Evolutionary conservation across 306 rosid genomes (phyloP).

Genomic region (Hippophae rhamnoides): DNA sequence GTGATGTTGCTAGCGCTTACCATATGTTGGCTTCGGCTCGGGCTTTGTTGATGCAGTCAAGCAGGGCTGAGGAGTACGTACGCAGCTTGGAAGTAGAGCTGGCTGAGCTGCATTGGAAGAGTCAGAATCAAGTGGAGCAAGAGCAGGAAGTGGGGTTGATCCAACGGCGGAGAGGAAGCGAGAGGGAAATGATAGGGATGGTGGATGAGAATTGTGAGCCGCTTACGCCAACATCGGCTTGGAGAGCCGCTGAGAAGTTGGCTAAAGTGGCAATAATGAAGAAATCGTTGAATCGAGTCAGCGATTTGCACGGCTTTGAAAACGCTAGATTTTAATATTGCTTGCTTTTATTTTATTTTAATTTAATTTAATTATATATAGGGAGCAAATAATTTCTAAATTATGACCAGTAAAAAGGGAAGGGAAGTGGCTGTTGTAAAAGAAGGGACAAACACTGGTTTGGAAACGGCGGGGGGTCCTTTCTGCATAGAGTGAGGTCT

Average conservation of each 20-base stretch:
- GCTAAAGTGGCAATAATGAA: conserved; percentile 66
- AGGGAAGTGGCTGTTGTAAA: no score
- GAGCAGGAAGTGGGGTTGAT: conserved; percentile 17
- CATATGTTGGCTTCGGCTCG: conserved; percentile 66
- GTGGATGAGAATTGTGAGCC: conserved; percentile 76
- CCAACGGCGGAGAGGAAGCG: conserved; percentile 39
- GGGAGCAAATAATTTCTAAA: no score
- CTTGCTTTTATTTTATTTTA: not conserved
- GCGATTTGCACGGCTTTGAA: conserved; percentile 86
- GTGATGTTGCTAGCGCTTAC: conserved; percentile 48
- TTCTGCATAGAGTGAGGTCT: no score
- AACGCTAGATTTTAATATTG: conserved; percentile 63
- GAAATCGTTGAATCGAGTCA: conserved; percentile 64
- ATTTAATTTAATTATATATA: no score
- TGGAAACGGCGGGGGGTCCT: no score
- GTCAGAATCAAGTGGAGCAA: conserved; percentile 37
- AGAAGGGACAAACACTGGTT: no score
- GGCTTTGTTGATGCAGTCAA: conserved; percentile 42
- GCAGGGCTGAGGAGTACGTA: conserved; percentile 33
- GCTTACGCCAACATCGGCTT: conserved; percentile 70
- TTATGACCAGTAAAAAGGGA: no score
- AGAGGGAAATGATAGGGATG: conserved; percentile 13
- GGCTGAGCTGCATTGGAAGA: conserved; percentile 59
- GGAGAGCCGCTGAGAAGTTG: conserved; percentile 83
- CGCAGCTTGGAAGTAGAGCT: conserved; percentile 60